Conservation (phyloP, 2,329 filamentous ascomycete species). For the Rhynchosporium agropyri region DNA sequence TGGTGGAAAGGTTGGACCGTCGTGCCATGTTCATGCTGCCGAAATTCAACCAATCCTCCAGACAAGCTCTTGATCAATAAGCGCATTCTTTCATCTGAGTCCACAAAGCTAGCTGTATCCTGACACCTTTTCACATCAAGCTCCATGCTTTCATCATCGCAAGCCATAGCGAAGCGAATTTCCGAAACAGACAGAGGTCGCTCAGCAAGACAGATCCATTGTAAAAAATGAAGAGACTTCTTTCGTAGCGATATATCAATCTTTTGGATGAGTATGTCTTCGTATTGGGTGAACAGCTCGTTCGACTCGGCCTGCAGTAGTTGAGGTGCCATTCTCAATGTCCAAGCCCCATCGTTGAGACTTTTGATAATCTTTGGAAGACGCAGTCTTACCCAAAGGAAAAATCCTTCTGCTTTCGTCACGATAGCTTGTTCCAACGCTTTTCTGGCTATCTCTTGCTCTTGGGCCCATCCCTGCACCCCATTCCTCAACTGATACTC, state of each 20-base stretch:
- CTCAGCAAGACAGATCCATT: constrained; percentile 35
- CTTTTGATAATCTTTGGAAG: constrained; percentile 23
- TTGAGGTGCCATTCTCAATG: neutral
- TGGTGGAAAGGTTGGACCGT: constrained; percentile 47
- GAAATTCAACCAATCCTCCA: constrained; percentile 33
- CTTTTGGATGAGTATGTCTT: constrained; percentile 23
- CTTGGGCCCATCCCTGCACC: constrained; percentile 4
- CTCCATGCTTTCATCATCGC: constrained; percentile 2
- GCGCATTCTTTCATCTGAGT: constrained; percentile 30
- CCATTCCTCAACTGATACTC: neutral
- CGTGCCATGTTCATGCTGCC: neutral
- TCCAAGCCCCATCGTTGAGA: constrained; percentile 28
- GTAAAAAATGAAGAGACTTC: constrained; percentile 29
- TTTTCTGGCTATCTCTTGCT: constrained; percentile 12
- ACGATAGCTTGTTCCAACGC: constrained; percentile 32
- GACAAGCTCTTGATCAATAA: constrained; percentile 30
- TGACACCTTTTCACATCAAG: neutral
- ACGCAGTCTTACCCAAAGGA: constrained; percentile 43
- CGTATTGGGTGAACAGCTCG: constrained; percentile 29
- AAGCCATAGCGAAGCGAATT: constrained; percentile 30
- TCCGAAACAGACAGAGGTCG: constrained; percentile 31
- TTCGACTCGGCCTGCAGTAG: constrained; percentile 20
- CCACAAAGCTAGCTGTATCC: constrained; percentile 23
- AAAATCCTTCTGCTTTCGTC: constrained; percentile 41
- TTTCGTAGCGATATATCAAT: constrained; percentile 14